Conservation (phyloP, 495 filamentous ascomycete genomes). For the Daldinia bambusicola region DNA sequence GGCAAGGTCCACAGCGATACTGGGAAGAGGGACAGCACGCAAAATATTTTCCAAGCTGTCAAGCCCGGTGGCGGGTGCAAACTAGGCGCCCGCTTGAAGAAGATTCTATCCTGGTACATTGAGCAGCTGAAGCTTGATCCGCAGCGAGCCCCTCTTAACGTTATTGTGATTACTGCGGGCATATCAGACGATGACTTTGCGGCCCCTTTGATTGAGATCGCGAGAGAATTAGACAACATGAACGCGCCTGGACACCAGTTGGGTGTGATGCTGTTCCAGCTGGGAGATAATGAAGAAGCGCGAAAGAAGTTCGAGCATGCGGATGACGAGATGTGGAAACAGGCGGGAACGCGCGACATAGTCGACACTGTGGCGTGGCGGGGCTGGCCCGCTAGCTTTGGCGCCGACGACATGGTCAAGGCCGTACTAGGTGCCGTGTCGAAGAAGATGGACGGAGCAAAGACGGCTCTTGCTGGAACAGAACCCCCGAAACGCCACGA, state of each 20-base stretch:
- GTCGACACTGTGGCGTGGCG: slow-evolving; percentile 40
- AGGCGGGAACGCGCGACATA: slow-evolving; percentile 34
- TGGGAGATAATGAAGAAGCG: slow-evolving; percentile 38
- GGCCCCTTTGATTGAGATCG: slow-evolving; percentile 22
- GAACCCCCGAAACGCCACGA: slow-evolving; percentile 33
- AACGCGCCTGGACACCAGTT: slow-evolving; percentile 31
- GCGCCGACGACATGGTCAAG: slow-evolving; percentile 40
- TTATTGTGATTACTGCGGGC: slow-evolving; percentile 39
- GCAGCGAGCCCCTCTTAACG: slow-evolving; percentile 36
- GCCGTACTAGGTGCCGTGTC: slow-evolving; percentile 39
- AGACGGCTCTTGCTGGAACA: slow-evolving; percentile 32
- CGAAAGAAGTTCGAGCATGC: slow-evolving; percentile 38
- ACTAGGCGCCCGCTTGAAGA: slow-evolving; percentile 27
- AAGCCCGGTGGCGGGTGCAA: slow-evolving; percentile 40
- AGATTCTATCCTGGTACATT: slow-evolving; percentile 36
- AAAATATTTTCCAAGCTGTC: slow-evolving; percentile 34
- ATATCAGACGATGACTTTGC: slow-evolving; percentile 36
- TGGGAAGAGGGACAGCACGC: slow-evolving; percentile 36
- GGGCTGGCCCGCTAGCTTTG: slow-evolving; percentile 37
- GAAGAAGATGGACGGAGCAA: slow-evolving; percentile 41
- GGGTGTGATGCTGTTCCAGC: slow-evolving; percentile 40
- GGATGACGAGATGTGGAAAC: slow-evolving; percentile 37
- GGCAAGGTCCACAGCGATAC: slow-evolving; percentile 36
- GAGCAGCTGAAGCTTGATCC: slow-evolving; percentile 40
- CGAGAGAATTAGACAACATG: slow-evolving; percentile 34